These are phyloP conservation scores for Apophysomyces variabilis DNA, from an alignment of 371 early-diverging fungal species.

Conservation along the genomic window DNA sequence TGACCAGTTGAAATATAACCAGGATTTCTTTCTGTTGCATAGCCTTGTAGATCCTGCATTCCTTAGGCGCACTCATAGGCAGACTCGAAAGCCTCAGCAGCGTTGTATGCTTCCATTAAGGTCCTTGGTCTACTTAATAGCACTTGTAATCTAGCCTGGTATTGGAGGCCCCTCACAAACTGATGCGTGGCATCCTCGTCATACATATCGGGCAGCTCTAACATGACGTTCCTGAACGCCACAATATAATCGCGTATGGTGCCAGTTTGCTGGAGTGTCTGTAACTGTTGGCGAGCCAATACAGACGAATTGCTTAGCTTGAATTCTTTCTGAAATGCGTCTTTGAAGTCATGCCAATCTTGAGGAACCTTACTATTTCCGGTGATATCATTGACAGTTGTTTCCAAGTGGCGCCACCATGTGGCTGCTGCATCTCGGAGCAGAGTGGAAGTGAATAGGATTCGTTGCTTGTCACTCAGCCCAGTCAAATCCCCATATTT, in stretches of 20 bases:
- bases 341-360: neutral
- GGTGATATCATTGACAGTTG: neutral
- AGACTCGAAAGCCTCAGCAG: conserved; percentile 11
- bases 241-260: neutral
- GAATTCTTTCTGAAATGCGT: neutral
- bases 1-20: too few relatives aligned
- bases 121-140: neutral
- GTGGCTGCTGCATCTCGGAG: neutral
- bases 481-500: neutral
- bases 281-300: neutral
- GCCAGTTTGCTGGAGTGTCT: neutral
- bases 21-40: too few relatives aligned
- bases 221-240: neutral
- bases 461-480: neutral
- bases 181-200: conserved; percentile 11
- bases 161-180: neutral
- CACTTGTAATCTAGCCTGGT: neutral
- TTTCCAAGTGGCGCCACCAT: neutral
- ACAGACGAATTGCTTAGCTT: neutral
- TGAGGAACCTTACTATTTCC: neutral
- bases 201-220: neutral
- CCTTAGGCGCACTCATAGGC: too few relatives aligned
- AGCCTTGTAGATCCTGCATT: too few relatives aligned
- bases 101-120: neutral
- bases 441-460: neutral